Conservation (phyloP, 23 red algal species). For the Pyropia yezoensis region DNA sequence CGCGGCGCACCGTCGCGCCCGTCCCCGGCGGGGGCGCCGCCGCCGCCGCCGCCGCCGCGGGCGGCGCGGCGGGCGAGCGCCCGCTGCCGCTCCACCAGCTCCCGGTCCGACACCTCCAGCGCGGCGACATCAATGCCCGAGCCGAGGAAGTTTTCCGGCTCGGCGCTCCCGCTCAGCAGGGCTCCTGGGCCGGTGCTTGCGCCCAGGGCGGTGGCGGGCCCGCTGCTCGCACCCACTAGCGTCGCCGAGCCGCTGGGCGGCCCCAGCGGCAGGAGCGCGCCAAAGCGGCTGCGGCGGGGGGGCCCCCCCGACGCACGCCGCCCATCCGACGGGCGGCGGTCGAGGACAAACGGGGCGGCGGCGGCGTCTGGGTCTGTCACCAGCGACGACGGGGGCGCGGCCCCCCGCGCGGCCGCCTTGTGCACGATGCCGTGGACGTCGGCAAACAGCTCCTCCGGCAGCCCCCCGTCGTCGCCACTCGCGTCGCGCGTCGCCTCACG, state of each 20-base stretch:
- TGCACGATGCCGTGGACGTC: slow-evolving; percentile 50
- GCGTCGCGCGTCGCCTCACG: slow-evolving; percentile 4
- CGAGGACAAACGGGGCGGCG: no score
- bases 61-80: slow-evolving; percentile 17
- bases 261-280: neutral
- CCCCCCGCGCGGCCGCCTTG: slow-evolving; percentile 6
- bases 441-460: slow-evolving; percentile 31
- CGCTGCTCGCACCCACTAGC: no score
- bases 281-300: neutral
- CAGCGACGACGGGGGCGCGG: neutral
- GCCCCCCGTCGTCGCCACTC: slow-evolving; percentile 8
- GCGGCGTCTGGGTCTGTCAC: neutral
- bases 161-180: neutral
- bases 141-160: slow-evolving; percentile 6
- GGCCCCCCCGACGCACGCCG: neutral
- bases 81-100: slow-evolving; percentile 14
- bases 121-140: slow-evolving; percentile 5
- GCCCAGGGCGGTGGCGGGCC: no score
- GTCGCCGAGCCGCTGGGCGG: neutral
- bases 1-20: slow-evolving; percentile 18
- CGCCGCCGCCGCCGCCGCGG: slow-evolving; percentile 14
- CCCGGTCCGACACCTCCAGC: slow-evolving; percentile 12
- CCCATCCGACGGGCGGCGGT: neutral
- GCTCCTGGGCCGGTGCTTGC: no score
- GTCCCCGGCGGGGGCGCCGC: slow-evolving; percentile 3